Evolutionary conservation across 768 basidiomycete genomes (phyloP), one percentile per base, ranked within the genome.

Genomic region (Trametes sanguinea): DNA sequence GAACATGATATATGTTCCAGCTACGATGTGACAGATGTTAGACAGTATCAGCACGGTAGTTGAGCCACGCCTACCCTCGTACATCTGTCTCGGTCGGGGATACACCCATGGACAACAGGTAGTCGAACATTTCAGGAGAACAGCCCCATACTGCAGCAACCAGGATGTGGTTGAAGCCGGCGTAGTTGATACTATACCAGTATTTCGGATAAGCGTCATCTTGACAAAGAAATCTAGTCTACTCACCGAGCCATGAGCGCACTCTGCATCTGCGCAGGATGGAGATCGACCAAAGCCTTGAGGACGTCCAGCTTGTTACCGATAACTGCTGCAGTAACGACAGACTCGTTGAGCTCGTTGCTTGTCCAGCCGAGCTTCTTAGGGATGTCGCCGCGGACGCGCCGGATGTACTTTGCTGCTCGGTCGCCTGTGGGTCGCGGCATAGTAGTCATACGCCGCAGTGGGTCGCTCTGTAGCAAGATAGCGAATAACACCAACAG

Each of bases 1-100:
- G 68, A 14, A 78, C 71, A 69, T 88, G 86, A 61, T 79, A 82
- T 22, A 86, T 78, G 65, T 88, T 88, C 76, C 77, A 83, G 5
- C 85, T 88, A 59, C 29, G 48, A 51, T 27, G 13, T 7, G 30
- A 43, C 37, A 16, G 13, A 14, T 51, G n/a, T 53, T 1, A 52
- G 9, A 2, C n/a, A 16, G 8, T 17, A 46, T 5, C 27, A 57
- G 45, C 10, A 40, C 33, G 1, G 43, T 17, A 33, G 16, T 39
- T 17, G n/a, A 17, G 16, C 44, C 13, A 46, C 10, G 22, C 29
- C 51, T 71, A 85, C 85, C 82, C 80, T 66, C 73, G 72, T 17
- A 70, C 58, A 64, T 85, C 82, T 4, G 66, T 74, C 17, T 80
- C 80, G 7, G 71, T 69, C 4, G 81, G 75, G 29, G 82, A 81